Percentiles rank a stretch among this genome's conserved stretches.
These are phyloP conservation scores for Monosporozyma aquatica DNA, from an alignment of 805 yeast genomes.

Conservation along the genomic window DNA sequence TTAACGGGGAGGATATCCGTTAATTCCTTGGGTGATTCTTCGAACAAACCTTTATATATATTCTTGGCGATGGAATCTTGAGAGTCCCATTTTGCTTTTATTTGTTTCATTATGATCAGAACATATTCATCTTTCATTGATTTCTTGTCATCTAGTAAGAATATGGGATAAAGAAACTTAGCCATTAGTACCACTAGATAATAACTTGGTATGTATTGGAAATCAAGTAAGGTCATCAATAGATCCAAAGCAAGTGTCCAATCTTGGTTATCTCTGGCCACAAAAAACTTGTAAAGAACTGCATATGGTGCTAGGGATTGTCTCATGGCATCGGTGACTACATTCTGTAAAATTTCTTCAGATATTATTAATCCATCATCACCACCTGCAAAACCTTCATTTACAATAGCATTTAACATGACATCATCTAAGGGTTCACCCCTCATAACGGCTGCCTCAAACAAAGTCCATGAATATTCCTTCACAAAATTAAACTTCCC, in stretches of 20 bases:
- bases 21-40: background rate
- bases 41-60: background rate
- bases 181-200: conserved; percentile 22
- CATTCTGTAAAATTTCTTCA: conserved; percentile 23
- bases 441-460: conserved; percentile 48
- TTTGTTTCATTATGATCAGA: conserved; percentile 17
- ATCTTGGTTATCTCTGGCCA: conserved; percentile 24
- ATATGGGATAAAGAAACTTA: conserved; percentile 24
- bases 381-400: conserved; percentile 23
- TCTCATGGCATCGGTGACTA: conserved; percentile 47
- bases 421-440: conserved; percentile 50
- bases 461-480: conserved; percentile 49
- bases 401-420: conserved; percentile 42
- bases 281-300: conserved; percentile 44
- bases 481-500: conserved; percentile 45
- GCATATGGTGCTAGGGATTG: conserved; percentile 70
- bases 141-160: conserved; percentile 14
- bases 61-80: conserved; percentile 6
- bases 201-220: conserved; percentile 23
- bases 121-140: conserved; percentile 18
- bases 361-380: conserved; percentile 19
- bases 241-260: conserved; percentile 17
- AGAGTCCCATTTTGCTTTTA: conserved; percentile 19
- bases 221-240: conserved; percentile 19
- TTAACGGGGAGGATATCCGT: conserved; percentile 11